Percentiles rank a stretch among this genome's conserved stretches.
phyloP scores from a whole-genome alignment of 352 stramenopile genomes.

The Phytophthora foliorum region DNA sequence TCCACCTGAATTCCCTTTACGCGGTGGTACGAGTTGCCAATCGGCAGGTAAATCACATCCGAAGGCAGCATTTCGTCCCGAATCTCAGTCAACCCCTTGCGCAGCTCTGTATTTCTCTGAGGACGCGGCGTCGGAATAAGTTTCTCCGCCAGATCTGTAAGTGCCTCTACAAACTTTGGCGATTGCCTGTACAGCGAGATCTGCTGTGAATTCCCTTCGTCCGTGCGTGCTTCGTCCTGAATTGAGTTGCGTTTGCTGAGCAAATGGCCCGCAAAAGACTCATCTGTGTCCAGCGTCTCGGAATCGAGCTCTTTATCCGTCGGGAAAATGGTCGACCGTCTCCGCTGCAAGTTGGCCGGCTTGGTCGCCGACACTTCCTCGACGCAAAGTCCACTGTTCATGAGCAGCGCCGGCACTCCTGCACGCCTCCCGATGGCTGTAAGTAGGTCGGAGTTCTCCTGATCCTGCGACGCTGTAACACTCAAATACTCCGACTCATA shows the following conservation, averaged over 20 bases:
- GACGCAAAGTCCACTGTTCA: conserved; percentile 76
- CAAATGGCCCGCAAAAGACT: conserved; percentile 67
- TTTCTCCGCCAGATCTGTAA: conserved; percentile 75
- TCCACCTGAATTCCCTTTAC: conserved; percentile 78
- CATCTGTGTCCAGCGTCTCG: conserved; percentile 46
- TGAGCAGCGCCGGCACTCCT: conserved; percentile 75
- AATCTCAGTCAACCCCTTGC: conserved; percentile 59
- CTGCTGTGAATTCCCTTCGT: conserved; percentile 74
- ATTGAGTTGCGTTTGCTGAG: conserved; percentile 57
- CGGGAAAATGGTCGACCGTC: conserved; percentile 66
- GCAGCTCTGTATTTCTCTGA: conserved; percentile 60
- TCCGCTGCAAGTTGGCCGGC: conserved; percentile 59
- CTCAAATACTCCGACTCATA: conserved; percentile 87
- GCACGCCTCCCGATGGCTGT: conserved; percentile 72
- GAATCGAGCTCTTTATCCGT: conserved; percentile 64
- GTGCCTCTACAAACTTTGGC: conserved; percentile 69
- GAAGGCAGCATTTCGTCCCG: conserved; percentile 67
- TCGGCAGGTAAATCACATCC: conserved; percentile 81
- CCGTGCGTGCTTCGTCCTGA: conserved; percentile 64
- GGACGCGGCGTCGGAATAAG: conserved; percentile 60
- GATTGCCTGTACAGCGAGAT: conserved; percentile 76
- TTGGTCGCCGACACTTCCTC: conserved; percentile 67
- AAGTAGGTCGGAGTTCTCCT: conserved; percentile 74
- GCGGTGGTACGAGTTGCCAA: conserved; percentile 81
- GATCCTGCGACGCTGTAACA: conserved; percentile 58